Evolutionary conservation across 2,329 filamentous ascomycete species (phyloP), one percentile per base, ranked within the genome.

Genomic region (Cladosporium phlei): DNA sequence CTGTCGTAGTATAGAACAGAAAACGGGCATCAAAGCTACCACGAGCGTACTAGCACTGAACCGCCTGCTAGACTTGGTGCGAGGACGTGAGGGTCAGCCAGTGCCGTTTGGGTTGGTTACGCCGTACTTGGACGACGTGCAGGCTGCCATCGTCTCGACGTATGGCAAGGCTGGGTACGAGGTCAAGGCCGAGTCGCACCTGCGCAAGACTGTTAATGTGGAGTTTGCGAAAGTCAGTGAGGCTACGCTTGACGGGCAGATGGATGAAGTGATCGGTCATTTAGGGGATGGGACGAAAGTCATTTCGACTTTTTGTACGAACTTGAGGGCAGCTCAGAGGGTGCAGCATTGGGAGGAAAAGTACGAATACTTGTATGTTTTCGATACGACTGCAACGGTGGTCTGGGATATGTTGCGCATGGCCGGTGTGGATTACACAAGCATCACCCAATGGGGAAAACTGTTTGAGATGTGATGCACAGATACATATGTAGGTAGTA

Each of bases 271-370:
- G 12, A 52, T 60, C 3, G 50, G 46, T 3, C 51, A 46, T 42
- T 51, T 55, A 27, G 45, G 32, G 7, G 54, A 57, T n/a, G 59
- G 59, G n/a, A 57, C 62, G 1, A 49, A 65, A 44, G 65, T 63
- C 2, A 55, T 71, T 1, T 63, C 63, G 6, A 68, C 67, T 2
- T 71, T 72, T 52, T 73, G 69, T 55, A 74, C 69, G 11, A 73
- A 72, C 53, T 54, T 72, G 22, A 55, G 55, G 10, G 69, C 68
- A 3, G 69, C 69, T 5, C 65, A 69, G 46, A 55, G 64, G 6
- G 68, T 62, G 2, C 53, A 49, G 8, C 27, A 57, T 12, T 73
- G 69, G 70, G 70, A 73, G 51, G 33, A 44, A 10, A 42, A 57
- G 29, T 54, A 59, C 48, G 49, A 67, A 46, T 58, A 56, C 1